phyloP scores from a whole-genome alignment of 768 basidiomycete species.

The Amanita phalloides region DNA sequence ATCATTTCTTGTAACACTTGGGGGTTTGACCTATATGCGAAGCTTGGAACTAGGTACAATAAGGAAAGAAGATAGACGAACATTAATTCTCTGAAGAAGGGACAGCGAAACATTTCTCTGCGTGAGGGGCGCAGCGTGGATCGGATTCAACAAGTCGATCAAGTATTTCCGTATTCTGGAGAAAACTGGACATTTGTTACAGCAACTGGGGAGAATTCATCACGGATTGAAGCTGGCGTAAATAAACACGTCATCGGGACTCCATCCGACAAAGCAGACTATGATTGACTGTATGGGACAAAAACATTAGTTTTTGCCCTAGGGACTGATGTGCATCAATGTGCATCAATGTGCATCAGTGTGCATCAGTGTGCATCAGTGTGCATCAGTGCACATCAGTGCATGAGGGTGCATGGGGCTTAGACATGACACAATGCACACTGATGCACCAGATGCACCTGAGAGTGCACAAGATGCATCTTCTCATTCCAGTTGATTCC shows the following conservation, averaged over 20 bases:
- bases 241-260: not conserved
- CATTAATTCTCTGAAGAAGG: conserved; percentile 69
- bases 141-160: conserved; percentile 80
- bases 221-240: conserved; percentile 64
- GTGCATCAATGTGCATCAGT: too few species aligned
- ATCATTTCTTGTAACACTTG: conserved; percentile 66
- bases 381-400: too few species aligned
- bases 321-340: too few species aligned
- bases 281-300: too few species aligned
- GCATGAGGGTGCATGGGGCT: too few species aligned
- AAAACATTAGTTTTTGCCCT: too few species aligned
- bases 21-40: conserved; percentile 51
- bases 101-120: conserved; percentile 69
- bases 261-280: not conserved
- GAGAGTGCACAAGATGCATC: too few species aligned
- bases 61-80: conserved; percentile 21
- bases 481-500: too few species aligned
- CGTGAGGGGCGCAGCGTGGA: conserved; percentile 68
- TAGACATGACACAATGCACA: too few species aligned
- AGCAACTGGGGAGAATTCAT: conserved; percentile 79
- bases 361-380: too few species aligned
- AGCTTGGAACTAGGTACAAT: not conserved
- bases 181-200: conserved; percentile 77
- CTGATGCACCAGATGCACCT: too few species aligned
- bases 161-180: conserved; percentile 82